phyloP scores from a whole-genome alignment of 164 flowering plant species.

The Dillenia suffruticosa region DNA sequence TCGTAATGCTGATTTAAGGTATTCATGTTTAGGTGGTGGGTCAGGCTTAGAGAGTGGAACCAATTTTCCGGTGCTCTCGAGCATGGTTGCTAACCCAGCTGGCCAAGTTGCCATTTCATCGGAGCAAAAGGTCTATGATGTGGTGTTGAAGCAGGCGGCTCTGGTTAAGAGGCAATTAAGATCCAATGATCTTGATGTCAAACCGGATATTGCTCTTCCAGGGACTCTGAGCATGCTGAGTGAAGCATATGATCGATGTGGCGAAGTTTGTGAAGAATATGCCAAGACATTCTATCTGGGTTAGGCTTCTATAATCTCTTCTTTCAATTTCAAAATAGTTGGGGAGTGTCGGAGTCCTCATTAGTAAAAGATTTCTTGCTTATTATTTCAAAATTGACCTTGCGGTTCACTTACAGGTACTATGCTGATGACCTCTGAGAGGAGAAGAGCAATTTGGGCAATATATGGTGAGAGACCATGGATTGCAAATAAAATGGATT shows the following conservation, averaged over 20 bases:
- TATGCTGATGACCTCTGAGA: slow-evolving; percentile 80
- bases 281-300: slow-evolving; percentile 95
- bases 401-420: slow-evolving; percentile 45
- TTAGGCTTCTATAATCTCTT: slow-evolving; percentile 21
- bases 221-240: slow-evolving; percentile 49
- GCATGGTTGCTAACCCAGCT: slow-evolving; percentile 46
- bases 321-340: not conserved
- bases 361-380: not conserved
- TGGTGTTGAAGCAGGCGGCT: slow-evolving; percentile 89
- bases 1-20: slow-evolving; percentile 23
- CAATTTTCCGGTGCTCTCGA: slow-evolving; percentile 29
- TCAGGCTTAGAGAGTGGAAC: slow-evolving; percentile 16
- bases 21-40: slow-evolving; percentile 20
- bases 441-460: slow-evolving; percentile 87
- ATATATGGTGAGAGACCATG: slow-evolving; percentile 60
- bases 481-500: not conserved
- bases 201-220: slow-evolving; percentile 44
- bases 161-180: slow-evolving; percentile 46
- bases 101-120: slow-evolving; percentile 55
- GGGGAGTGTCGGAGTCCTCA: too few relatives aligned
- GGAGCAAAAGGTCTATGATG: slow-evolving; percentile 72
- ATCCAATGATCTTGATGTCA: slow-evolving; percentile 36
- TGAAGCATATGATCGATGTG: slow-evolving; percentile 85
- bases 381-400: not conserved
- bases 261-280: slow-evolving; percentile 91